A percentile compares a stretch with the other conserved stretches of the same genome.
These are phyloP conservation scores for Orbilia javanica DNA, from an alignment of 2,329 filamentous ascomycete species.

Conservation along the genomic window DNA sequence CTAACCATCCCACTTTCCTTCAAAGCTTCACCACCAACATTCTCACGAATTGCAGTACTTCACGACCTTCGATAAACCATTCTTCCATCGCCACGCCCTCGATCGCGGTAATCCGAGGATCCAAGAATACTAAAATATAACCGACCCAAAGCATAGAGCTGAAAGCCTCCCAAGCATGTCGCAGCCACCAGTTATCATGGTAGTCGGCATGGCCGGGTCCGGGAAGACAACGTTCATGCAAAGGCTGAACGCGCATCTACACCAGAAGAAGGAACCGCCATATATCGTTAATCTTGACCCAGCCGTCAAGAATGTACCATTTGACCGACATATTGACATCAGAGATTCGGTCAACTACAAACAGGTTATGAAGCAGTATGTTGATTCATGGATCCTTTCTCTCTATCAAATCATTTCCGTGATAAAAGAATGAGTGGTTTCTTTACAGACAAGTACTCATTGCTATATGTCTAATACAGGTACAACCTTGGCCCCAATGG, in stretches of 20 bases:
- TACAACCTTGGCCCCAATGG: constrained; percentile 93
- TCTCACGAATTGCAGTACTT: background rate
- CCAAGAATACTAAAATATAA: background rate
- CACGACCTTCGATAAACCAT: background rate
- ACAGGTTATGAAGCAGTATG: constrained; percentile 98
- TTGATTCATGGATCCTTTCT: constrained; percentile 20
- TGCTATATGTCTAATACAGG: constrained; percentile 16
- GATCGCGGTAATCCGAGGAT: background rate
- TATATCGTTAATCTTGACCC: constrained; percentile 98
- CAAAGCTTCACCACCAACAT: constrained; percentile 7
- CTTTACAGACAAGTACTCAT: background rate
- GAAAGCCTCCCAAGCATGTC: constrained; percentile 32
- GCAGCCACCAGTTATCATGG: constrained; percentile 54
- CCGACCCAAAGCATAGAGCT: background rate
- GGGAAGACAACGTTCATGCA: constrained; percentile 99
- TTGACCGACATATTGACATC: constrained; percentile 98
- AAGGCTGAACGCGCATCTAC: constrained; percentile 92
- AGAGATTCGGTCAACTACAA: constrained; percentile 99
- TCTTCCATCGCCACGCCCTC: background rate
- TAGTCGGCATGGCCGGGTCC: constrained; percentile 73
- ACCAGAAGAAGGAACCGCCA: constrained; percentile 81
- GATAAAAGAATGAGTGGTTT: background rate
- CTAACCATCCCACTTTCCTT: constrained; percentile 27
- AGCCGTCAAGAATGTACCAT: constrained; percentile 91
- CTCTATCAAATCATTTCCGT: background rate